Base-by-base conservation (phyloP, 176 grass and related monocot genomes). In the Carex parvula region DNA sequence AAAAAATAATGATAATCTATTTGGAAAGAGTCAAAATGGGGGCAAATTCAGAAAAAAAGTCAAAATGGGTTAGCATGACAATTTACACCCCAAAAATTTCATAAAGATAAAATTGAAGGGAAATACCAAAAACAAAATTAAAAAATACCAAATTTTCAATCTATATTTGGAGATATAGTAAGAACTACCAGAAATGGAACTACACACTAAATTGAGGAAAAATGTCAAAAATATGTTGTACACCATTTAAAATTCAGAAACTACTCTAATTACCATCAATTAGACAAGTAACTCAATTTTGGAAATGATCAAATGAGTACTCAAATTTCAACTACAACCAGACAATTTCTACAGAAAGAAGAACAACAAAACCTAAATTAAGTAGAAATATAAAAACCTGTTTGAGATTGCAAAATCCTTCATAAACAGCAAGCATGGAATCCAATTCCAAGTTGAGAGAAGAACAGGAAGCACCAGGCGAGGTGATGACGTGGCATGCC, bases 321-420 rank as follows among this genome's bases (percentile, higher is more conserved):
- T 32, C 54, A 80, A 20, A 81, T 30, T 81, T 21, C 11, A 80
- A 80, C 5, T 62, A 37, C 1, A 80, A 42, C 22, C 16, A 81
- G 11, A 66, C 14, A 66, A 30, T 48, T 22, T 82, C 39, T 14
- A 60, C 14, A 81, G 1, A 1, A 2, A 84, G 22, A 26, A 54
- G 14, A 67, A 83, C 4, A 65, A 35, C 3, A 44, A 44, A 66
- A 46, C 4, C 3, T 10, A 22, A 82, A 68, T 3, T 6, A 33
- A 71, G 59, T 13, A 42, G 1, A 5, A 53, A 21, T 15, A 57
- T 0, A 54, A 22, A 18, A 17, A 98, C 96, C 96, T 96, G 97
- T 87, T 99, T 96, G 82, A 99, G 93, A 50, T 91, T 91, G 90
- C 97, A 99, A 85, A 99, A 96, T 0, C 90, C 97, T 61, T 94